Evolutionary conservation across 495 filamentous ascomycete species (phyloP).

Genomic region (Mytilinidion resinicola): DNA sequence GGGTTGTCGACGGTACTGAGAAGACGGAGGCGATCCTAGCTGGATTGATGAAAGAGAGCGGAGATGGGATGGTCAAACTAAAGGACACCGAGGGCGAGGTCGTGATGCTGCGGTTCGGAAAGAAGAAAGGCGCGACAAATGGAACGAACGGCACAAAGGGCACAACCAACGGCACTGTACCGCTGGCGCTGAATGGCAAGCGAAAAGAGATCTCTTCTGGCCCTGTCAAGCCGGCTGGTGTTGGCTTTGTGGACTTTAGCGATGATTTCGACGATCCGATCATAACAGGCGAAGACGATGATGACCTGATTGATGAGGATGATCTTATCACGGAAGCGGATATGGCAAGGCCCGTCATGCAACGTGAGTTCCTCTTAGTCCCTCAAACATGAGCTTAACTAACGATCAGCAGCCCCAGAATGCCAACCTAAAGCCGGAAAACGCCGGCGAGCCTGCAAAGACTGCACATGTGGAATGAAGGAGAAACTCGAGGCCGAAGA

Average conservation of each 20-base stretch:
- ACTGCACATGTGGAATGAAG: constrained; percentile 90
- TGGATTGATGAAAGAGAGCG: constrained; percentile 58
- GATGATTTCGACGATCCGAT: constrained; percentile 56
- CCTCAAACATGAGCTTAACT: not conserved
- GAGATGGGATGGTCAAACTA: constrained; percentile 64
- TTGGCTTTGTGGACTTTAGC: constrained; percentile 66
- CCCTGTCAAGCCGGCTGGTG: constrained; percentile 46
- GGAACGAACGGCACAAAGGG: constrained; percentile 22
- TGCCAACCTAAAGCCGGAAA: constrained; percentile 78
- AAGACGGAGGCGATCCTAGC: constrained; percentile 72
- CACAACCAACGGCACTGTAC: constrained; percentile 29
- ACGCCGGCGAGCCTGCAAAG: constrained; percentile 89
- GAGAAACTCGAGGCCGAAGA: constrained; percentile 76
- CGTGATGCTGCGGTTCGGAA: constrained; percentile 68
- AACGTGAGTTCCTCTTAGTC: constrained; percentile 53
- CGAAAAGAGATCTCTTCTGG: constrained; percentile 41
- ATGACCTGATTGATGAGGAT: constrained; percentile 87
- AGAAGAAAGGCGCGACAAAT: constrained; percentile 48
- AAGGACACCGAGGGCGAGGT: constrained; percentile 56
- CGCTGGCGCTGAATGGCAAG: constrained; percentile 38
- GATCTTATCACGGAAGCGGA: constrained; percentile 78
- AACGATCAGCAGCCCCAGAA: constrained; percentile 56
- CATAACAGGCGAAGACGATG: constrained; percentile 53
- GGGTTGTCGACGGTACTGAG: constrained; percentile 40
- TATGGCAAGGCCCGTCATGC: constrained; percentile 60